phyloP scores from a whole-genome alignment of 164 flowering plant species.

The Nelumbo lutea region DNA sequence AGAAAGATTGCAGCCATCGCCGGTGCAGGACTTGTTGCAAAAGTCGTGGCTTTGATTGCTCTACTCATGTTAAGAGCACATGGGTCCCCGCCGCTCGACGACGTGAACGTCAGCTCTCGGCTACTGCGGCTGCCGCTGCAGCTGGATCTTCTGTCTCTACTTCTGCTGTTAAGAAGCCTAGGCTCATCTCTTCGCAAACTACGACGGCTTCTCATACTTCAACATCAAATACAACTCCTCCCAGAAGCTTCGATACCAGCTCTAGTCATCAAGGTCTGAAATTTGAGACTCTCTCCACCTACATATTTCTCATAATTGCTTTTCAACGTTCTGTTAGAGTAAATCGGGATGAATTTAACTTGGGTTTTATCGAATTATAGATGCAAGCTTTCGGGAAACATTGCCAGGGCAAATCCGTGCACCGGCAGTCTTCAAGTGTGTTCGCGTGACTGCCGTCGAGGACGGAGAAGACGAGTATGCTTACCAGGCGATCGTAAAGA shows the following conservation, averaged over 20 bases:
- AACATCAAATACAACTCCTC: constrained; percentile 82
- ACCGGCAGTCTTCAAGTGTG: constrained; percentile 90
- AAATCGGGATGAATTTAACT: background rate
- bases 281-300: constrained; percentile 2
- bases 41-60: constrained; percentile 80
- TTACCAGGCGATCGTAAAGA: constrained; percentile 83
- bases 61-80: constrained; percentile 93
- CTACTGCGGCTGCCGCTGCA: constrained; percentile 17
- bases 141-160: constrained; percentile 54
- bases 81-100: constrained; percentile 92
- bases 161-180: constrained; percentile 73
- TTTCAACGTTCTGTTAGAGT: background rate
- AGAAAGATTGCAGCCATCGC: constrained; percentile 81
- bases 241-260: constrained; percentile 80
- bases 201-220: constrained; percentile 82
- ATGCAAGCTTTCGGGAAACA: constrained; percentile 59
- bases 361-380: constrained; percentile 24
- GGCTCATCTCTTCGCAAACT: constrained; percentile 55
- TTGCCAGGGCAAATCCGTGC: constrained; percentile 80
- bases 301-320: background rate
- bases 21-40: constrained; percentile 97
- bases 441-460: constrained; percentile 75
- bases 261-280: constrained; percentile 75
- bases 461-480: constrained; percentile 92
- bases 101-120: constrained; percentile 67